Base-by-base conservation (phyloP, 2,329 filamentous ascomycete genomes). In the Calonectria pauciramosa region DNA sequence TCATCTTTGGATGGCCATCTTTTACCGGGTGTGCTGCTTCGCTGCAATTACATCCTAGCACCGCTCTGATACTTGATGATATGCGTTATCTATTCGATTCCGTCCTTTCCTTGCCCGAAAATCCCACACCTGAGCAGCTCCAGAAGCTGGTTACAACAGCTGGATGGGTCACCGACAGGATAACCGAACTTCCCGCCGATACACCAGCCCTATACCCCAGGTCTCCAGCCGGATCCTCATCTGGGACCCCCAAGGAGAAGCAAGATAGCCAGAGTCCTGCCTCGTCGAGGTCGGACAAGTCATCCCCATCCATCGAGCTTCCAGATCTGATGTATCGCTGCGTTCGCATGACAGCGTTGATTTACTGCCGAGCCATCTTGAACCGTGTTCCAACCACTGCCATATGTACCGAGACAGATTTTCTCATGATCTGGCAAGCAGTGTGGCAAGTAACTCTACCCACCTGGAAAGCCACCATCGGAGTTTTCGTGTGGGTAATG, bases 31-130 rank as follows among this genome's bases (percentile, higher is more conserved):
- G 85, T 26, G 83, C 83, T 32, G 84, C 85, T 14, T 83, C 85
- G 0, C 80, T 89, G 2, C 82, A 83, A n/a, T 81, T 91, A n/a
- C 87, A 89, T 66, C 82, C 84, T 1, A 82, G 83, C 66, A 88
- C 88, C 1, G 88, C 89, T 6, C 83, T 86, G 18, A 88, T 91
- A 67, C 85, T 91, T 3, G 89, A 91, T 69, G 86, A 89, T 64
- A 86, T 90, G 81, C 86, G 89, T 6, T 86, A 86, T 28, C 82
- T 91, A 1, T 83, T 90, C n/a, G 80, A 83, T 13, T 80, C 85
- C 3, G 85, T 90, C 0, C 75, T 89, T 7, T 80, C 83, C 0
- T 80, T 89, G n/a, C 85, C 87, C 0, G 72, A 78, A 2, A 59
- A 81, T 0, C 79, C 87, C 3, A 82, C 84, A 0, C 38, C 76